Base-by-base conservation (phyloP, 345 rosid genomes). In the Pugionium cornutum region DNA sequence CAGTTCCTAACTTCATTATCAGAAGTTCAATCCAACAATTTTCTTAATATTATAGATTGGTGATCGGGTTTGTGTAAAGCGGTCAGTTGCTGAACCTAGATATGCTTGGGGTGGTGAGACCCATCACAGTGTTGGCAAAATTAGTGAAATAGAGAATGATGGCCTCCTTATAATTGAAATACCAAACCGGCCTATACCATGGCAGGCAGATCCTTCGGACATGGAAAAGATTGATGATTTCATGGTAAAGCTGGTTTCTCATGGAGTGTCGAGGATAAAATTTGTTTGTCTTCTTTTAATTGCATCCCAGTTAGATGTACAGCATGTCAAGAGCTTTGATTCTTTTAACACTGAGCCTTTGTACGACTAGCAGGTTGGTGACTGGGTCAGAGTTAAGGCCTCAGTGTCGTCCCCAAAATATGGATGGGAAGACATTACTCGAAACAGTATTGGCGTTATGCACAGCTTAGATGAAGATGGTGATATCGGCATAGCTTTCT, bases 41-140 rank as follows among this genome's bases (percentile, higher is more conserved):
- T 75, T 53, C 69, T 76, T 74, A 18, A 61, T 52, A 70, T 79
- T 70, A 39, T 83, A 94, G 99, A 90, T 88, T 69, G 96, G 99
- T 57, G 89, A 90, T 59, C 81, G 82, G 41, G 95, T 90, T 57
- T 94, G 97, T 51, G 99, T 90, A 73, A 94, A 90, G 82, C 85
- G 99, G 47, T 88, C 99, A 71, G 97, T 94, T 76, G 95, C 99
- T 6, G 99, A 90, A 79, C 99, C 99, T 57, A 83, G 96, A 73
- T 94, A 81, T 85, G 97, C 91, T 64, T 94, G 99, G 99, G 97
- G 95, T 58, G 97, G 97, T 64, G 99, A 94, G 87, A 94, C 99
- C 10, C 99, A 94, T 82, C 99, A 94, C 62, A 94, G 97, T 77
- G 99, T 90, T 71, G 99, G 99, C 69, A 86, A 73, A 72, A 83